phyloP scores from a whole-genome alignment of 2,329 filamentous ascomycete genomes.

The Colletotrichum sp. region DNA sequence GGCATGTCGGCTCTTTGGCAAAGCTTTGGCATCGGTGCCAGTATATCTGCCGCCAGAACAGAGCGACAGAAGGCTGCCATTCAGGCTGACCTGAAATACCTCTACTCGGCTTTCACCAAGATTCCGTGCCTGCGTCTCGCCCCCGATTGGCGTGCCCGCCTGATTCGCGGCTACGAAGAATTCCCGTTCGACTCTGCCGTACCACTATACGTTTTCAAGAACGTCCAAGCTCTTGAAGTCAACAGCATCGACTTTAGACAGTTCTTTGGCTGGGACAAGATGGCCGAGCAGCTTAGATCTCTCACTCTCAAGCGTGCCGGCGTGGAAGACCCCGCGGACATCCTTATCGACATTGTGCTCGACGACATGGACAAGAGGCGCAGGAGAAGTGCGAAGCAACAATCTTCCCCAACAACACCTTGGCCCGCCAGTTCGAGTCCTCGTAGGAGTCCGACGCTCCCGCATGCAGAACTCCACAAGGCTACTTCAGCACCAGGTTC shows the following conservation, averaged over 20 bases:
- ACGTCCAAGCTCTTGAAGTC: slow-evolving; percentile 90
- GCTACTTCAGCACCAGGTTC: slow-evolving; percentile 74
- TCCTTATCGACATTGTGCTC: slow-evolving; percentile 90
- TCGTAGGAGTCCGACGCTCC: slow-evolving; percentile 66
- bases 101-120: slow-evolving; percentile 98
- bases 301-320: slow-evolving; percentile 86
- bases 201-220: slow-evolving; percentile 96
- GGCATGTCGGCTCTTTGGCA: slow-evolving; percentile 95
- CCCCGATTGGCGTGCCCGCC: slow-evolving; percentile 88
- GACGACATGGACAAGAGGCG: slow-evolving; percentile 96
- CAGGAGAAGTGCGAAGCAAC: slow-evolving; percentile 84
- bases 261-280: slow-evolving; percentile 95
- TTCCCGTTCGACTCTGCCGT: slow-evolving; percentile 98
- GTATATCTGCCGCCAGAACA: slow-evolving; percentile 79
- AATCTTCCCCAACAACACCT: slow-evolving; percentile 77
- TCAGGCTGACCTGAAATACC: slow-evolving; percentile 88
- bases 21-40: slow-evolving; percentile 81
- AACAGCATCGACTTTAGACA: slow-evolving; percentile 95
- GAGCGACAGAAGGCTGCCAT: slow-evolving; percentile 89
- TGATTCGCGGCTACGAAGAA: slow-evolving; percentile 94
- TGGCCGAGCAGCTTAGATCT: slow-evolving; percentile 90
- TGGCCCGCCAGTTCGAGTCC: slow-evolving; percentile 66
- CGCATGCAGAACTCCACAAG: slow-evolving; percentile 69
- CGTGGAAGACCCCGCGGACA: slow-evolving; percentile 87
- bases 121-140: slow-evolving; percentile 89